Percentiles rank a stretch among this genome's conserved stretches.
Conservation (phyloP, 1,284 basidiomycete genomes). For the Tausonia pullulans region DNA sequence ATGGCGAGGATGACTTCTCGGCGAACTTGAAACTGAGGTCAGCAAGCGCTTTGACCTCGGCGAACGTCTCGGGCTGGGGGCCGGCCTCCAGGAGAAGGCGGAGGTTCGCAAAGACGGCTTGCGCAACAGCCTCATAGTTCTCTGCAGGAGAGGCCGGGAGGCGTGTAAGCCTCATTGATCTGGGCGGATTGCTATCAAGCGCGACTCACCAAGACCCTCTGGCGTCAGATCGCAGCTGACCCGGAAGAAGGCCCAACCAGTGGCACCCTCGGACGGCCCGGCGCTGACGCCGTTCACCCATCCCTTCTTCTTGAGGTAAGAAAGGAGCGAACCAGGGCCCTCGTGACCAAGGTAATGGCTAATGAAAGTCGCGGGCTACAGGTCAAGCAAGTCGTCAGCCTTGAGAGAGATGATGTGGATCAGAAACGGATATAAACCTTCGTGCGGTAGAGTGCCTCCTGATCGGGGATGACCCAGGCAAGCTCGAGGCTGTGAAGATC, state of each 20-base stretch:
- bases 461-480: slow-evolving; percentile 67
- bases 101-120: slow-evolving; percentile 77
- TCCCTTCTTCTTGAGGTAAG: slow-evolving; percentile 81
- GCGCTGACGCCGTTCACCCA: slow-evolving; percentile 76
- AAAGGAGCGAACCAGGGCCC: slow-evolving; percentile 84
- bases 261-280: slow-evolving; percentile 53
- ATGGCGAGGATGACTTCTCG: slow-evolving; percentile 65
- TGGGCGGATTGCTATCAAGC: neutral
- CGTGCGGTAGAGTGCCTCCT: slow-evolving; percentile 62
- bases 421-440: slow-evolving; percentile 38
- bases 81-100: slow-evolving; percentile 58
- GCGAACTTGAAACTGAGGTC: slow-evolving; percentile 75
- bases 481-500: slow-evolving; percentile 78
- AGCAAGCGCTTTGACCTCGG: slow-evolving; percentile 65
- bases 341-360: slow-evolving; percentile 91
- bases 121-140: slow-evolving; percentile 63
- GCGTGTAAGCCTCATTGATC: neutral
- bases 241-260: slow-evolving; percentile 84
- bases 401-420: too few species aligned
- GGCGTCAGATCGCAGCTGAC: slow-evolving; percentile 68
- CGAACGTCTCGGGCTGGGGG: slow-evolving; percentile 59
- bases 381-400: neutral
- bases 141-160: slow-evolving; percentile 36
- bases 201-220: slow-evolving; percentile 65
- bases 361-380: slow-evolving; percentile 60